Conservation (phyloP, 1,139 yeast genomes). For the Pichia terricola region DNA sequence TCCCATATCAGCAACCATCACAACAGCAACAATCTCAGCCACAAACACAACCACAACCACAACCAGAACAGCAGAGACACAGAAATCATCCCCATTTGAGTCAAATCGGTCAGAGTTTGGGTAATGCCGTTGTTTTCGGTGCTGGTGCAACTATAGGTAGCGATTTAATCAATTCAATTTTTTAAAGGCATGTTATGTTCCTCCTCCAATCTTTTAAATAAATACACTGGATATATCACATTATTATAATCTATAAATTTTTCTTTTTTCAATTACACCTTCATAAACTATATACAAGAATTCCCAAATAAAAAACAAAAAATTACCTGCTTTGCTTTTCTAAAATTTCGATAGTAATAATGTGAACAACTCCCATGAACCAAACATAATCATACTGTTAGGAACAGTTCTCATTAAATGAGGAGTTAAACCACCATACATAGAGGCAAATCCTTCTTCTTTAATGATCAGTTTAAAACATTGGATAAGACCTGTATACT, state of each 20-base stretch:
- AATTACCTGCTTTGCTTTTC: not conserved
- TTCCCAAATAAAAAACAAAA: too few relatives aligned
- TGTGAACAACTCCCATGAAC: slow-evolving; percentile 95
- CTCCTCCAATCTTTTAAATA: too few relatives aligned
- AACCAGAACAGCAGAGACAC: slow-evolving; percentile 9
- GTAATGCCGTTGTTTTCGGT: slow-evolving; percentile 90
- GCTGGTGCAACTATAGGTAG: slow-evolving; percentile 96
- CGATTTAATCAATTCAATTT: slow-evolving; percentile 76
- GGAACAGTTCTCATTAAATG: slow-evolving; percentile 96
- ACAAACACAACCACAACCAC: slow-evolving; percentile 10
- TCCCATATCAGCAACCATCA: slow-evolving; percentile 2
- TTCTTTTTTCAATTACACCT: not conserved
- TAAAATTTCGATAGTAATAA: slow-evolving; percentile 42
- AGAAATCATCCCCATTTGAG: slow-evolving; percentile 30
- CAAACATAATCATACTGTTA: slow-evolving; percentile 96
- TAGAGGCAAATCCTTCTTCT: slow-evolving; percentile 86
- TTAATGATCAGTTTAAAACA: slow-evolving; percentile 73
- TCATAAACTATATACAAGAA: not conserved
- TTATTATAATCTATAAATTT: too few relatives aligned
- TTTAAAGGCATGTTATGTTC: slow-evolving; percentile 19
- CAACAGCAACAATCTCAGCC: slow-evolving; percentile 12
- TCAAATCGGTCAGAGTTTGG: slow-evolving; percentile 74
- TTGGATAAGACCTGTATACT: slow-evolving; percentile 83
- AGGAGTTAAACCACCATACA: slow-evolving; percentile 97
- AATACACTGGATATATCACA: too few relatives aligned